Evolutionary conservation across 2,329 filamentous ascomycete genomes (phyloP).

Genomic region (Colletotrichum melonis): DNA sequence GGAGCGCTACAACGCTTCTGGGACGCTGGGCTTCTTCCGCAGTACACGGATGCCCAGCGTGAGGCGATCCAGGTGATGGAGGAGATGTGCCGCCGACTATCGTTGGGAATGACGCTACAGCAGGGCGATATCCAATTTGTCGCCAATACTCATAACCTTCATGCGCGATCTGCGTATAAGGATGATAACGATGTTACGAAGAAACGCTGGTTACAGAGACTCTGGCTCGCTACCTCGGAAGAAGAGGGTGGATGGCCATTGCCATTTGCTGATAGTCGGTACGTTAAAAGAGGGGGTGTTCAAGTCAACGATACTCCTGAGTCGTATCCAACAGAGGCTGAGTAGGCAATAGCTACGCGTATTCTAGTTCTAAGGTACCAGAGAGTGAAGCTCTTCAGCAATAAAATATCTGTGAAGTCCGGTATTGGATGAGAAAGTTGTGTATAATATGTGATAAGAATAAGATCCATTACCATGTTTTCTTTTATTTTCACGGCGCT

Average conservation of each 20-base stretch:
- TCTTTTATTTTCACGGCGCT: too few relatives aligned
- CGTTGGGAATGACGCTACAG: neutral
- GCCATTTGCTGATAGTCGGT: neutral
- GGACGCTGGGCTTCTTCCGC: neutral
- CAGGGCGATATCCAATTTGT: neutral
- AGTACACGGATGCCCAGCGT: neutral
- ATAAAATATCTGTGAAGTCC: too few relatives aligned
- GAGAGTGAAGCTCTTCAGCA: too few relatives aligned
- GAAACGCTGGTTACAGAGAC: neutral
- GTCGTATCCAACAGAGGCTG: neutral
- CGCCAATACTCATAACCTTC: neutral
- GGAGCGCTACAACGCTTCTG: neutral
- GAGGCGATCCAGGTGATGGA: neutral
- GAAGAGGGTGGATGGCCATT: neutral
- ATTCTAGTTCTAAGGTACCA: too few relatives aligned
- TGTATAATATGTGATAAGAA: too few relatives aligned
- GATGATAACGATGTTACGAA: neutral
- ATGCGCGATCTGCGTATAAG: neutral
- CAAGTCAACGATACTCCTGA: neutral
- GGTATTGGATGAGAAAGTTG: too few relatives aligned
- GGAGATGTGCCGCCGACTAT: neutral
- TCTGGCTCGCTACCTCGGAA: neutral
- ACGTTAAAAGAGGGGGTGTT: neutral
- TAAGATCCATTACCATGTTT: accelerated
- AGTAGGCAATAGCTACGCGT: neutral